Evolutionary conservation across 1,284 basidiomycete genomes (phyloP).

Genomic region (Ustilago bromivora): DNA sequence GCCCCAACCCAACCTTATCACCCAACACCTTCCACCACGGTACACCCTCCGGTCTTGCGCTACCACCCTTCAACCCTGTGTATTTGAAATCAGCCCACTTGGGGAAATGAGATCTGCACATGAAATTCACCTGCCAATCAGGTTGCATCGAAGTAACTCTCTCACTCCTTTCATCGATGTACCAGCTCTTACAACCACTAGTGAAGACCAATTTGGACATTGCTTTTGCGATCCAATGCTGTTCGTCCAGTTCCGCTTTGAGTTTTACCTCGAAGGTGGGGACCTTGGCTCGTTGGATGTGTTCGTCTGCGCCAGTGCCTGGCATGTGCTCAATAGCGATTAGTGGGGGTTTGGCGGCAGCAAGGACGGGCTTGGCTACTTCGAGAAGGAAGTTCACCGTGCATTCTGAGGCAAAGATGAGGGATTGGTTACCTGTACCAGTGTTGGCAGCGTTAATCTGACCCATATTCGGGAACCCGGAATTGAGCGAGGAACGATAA

Average conservation of each 20-base stretch:
- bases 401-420: conserved; percentile 64
- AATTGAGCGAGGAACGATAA: conserved; percentile 60
- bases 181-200: conserved; percentile 61
- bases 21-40: conserved; percentile 56
- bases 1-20: conserved; percentile 52
- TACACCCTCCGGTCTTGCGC: conserved; percentile 18
- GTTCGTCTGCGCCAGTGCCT: conserved; percentile 17
- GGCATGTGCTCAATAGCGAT: conserved; percentile 57
- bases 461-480: conserved; percentile 66
- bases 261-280: conserved; percentile 62
- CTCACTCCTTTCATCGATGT: conserved; percentile 57
- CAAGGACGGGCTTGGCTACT: conserved; percentile 55
- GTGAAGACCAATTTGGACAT: conserved; percentile 62
- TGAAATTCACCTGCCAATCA: conserved; percentile 63
- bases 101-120: conserved; percentile 53
- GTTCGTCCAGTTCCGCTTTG: conserved; percentile 62
- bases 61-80: conserved; percentile 41
- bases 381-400: conserved; percentile 55
- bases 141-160: conserved; percentile 63
- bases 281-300: conserved; percentile 23
- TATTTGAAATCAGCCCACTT: conserved; percentile 60
- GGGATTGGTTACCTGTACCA: conserved; percentile 63
- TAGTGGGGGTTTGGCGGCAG: conserved; percentile 32
- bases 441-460: conserved; percentile 62
- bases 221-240: conserved; percentile 61